Evolutionary conservation across 2,329 filamentous ascomycete genomes (phyloP).

Genomic region (Cadophora sp.): DNA sequence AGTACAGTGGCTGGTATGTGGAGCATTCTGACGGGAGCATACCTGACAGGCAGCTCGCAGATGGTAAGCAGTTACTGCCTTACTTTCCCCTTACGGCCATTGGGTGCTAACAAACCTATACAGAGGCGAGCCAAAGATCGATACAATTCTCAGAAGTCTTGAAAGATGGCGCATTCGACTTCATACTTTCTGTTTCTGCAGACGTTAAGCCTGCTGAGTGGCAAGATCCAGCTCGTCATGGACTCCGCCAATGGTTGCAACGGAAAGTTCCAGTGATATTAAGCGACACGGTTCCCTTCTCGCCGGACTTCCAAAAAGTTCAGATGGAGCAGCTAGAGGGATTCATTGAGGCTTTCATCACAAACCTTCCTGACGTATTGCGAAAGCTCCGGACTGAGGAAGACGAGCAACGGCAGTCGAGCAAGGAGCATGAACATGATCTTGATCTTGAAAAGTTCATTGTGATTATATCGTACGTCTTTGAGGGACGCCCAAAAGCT

Average conservation of each 20-base stretch:
- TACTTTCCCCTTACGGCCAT: slow-evolving; percentile 20
- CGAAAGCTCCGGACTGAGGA: slow-evolving; percentile 86
- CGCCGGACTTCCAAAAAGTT: slow-evolving; percentile 72
- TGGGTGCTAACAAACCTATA: slow-evolving; percentile 5
- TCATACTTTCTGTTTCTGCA: slow-evolving; percentile 83
- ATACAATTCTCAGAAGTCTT: slow-evolving; percentile 78
- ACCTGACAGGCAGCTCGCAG: slow-evolving; percentile 69
- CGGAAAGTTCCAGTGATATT: slow-evolving; percentile 76
- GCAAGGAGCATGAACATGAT: slow-evolving; percentile 69
- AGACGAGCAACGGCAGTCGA: slow-evolving; percentile 81
- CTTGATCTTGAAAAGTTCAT: slow-evolving; percentile 88
- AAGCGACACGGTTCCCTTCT: slow-evolving; percentile 71
- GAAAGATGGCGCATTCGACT: slow-evolving; percentile 91
- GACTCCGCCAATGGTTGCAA: slow-evolving; percentile 82
- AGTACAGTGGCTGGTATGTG: slow-evolving; percentile 90
- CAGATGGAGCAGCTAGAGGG: slow-evolving; percentile 84
- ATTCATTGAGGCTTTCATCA: slow-evolving; percentile 92
- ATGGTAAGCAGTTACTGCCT: slow-evolving; percentile 47
- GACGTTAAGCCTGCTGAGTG: slow-evolving; percentile 83
- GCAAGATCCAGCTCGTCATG: slow-evolving; percentile 85
- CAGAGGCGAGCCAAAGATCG: slow-evolving; percentile 73
- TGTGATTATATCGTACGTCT: slow-evolving; percentile 89
- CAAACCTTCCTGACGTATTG: slow-evolving; percentile 92
- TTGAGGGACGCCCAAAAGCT: slow-evolving; percentile 83
- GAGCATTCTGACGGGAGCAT: slow-evolving; percentile 69